Percentiles rank a stretch among this genome's conserved stretches.
These are phyloP conservation scores for Paecilomyces dactylethromorphus DNA, from an alignment of 2,329 filamentous ascomycete species.

Conservation along the genomic window DNA sequence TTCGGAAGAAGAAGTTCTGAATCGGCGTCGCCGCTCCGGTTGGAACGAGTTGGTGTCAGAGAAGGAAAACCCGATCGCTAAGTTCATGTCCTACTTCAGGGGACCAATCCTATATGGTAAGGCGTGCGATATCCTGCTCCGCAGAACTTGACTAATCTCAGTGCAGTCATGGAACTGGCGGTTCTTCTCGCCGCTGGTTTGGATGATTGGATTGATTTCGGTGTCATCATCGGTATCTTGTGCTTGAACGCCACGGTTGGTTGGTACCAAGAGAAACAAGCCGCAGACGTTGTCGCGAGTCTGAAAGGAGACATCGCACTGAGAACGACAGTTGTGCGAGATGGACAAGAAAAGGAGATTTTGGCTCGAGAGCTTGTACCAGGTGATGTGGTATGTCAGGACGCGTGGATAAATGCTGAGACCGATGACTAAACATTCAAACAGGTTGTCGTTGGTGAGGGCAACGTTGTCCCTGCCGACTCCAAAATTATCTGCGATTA, in stretches of 20 bases:
- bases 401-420: not conserved
- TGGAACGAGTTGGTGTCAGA: constrained; percentile 72
- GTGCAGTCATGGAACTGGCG: constrained; percentile 63
- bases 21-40: constrained; percentile 57
- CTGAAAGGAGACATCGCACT: constrained; percentile 75
- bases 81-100: constrained; percentile 68
- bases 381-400: constrained; percentile 61
- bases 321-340: constrained; percentile 61
- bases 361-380: constrained; percentile 66
- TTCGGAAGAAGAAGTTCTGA: constrained; percentile 50
- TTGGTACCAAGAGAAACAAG: constrained; percentile 78
- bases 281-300: constrained; percentile 67
- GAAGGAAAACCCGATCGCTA: constrained; percentile 67
- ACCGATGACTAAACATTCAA: constrained; percentile 4
- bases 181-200: constrained; percentile 68
- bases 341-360: constrained; percentile 60
- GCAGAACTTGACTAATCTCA: constrained; percentile 8
- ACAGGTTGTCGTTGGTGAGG: constrained; percentile 64
- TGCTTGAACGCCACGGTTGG: constrained; percentile 68
- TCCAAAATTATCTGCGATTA: constrained; percentile 66
- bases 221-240: constrained; percentile 71
- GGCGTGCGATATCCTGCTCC: constrained; percentile 19
- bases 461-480: constrained; percentile 63
- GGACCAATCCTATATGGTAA: constrained; percentile 71
- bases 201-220: constrained; percentile 68